Evolutionary conservation across 2,329 filamentous ascomycete genomes (phyloP).

Genomic region (Claviceps purpurea): DNA sequence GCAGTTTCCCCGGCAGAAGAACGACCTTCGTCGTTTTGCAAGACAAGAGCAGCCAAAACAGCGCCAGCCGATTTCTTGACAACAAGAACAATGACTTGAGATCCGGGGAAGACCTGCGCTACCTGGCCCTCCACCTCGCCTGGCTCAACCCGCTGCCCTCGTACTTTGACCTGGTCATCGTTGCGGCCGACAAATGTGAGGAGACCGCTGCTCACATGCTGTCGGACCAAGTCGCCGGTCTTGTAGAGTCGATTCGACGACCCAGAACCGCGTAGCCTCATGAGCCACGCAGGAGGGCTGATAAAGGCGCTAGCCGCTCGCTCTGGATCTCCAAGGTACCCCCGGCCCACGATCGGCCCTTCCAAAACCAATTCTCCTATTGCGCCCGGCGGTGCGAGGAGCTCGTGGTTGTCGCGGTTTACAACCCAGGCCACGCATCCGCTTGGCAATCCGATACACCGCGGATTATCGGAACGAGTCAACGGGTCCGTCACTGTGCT

Average conservation of each 20-base stretch:
- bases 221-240: conserved; percentile 7
- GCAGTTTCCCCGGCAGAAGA: background rate
- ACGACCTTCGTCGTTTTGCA: background rate
- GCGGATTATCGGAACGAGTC: conserved; percentile 4
- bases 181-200: conserved; percentile 6
- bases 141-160: conserved; percentile 9
- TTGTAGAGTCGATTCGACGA: background rate
- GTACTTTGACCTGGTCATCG: conserved; percentile 4
- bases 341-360: conserved; percentile 9
- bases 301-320: conserved; percentile 7
- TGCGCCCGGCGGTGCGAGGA: conserved; percentile 8
- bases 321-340: conserved; percentile 7
- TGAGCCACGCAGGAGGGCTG: background rate
- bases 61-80: background rate
- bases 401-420: conserved; percentile 2
- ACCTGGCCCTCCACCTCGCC: conserved; percentile 7
- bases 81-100: background rate
- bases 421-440: conserved; percentile 9
- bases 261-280: background rate
- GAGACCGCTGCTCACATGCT: conserved; percentile 1
- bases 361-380: conserved; percentile 10
- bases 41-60: background rate
- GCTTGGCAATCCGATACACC: conserved; percentile 8
- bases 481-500: conserved; percentile 8
- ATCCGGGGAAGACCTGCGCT: background rate